Conservation (phyloP, 495 filamentous ascomycete genomes). For the Talaromyces nanjingensis region DNA sequence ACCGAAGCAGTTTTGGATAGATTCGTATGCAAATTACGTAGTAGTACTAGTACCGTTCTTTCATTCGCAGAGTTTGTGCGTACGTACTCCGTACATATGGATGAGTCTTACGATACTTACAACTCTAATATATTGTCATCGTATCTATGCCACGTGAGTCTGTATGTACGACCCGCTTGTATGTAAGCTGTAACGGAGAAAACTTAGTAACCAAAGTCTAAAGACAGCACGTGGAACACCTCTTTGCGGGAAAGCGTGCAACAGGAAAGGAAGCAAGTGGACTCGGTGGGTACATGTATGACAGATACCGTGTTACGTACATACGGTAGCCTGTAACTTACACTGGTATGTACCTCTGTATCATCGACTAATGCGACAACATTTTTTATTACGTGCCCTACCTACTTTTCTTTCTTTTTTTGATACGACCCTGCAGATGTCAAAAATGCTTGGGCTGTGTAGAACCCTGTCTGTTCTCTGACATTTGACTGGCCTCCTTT, state of each 20-base stretch:
- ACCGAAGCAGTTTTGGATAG: background rate
- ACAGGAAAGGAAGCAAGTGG: background rate
- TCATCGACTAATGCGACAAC: background rate
- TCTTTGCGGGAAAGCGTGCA: background rate
- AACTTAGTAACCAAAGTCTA: background rate
- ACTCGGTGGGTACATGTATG: background rate
- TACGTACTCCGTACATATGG: background rate
- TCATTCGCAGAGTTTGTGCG: background rate
- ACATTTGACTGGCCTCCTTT: background rate
- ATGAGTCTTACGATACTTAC: background rate
- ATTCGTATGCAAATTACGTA: background rate
- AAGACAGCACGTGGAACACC: background rate
- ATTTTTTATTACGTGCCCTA: background rate
- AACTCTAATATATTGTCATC: background rate
- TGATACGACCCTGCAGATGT: background rate
- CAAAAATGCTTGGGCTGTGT: background rate
- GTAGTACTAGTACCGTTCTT: too few relatives aligned
- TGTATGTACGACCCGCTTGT: background rate
- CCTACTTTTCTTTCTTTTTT: background rate
- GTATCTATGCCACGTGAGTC: background rate
- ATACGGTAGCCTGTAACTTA: background rate
- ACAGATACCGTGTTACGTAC: background rate
- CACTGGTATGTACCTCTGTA: background rate
- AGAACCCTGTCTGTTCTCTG: background rate
- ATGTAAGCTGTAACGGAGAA: background rate